A percentile compares a stretch with the other conserved stretches of the same genome.
Conservation (phyloP, 73 alveolate genomes). For the Paraurostyla sp. region DNA sequence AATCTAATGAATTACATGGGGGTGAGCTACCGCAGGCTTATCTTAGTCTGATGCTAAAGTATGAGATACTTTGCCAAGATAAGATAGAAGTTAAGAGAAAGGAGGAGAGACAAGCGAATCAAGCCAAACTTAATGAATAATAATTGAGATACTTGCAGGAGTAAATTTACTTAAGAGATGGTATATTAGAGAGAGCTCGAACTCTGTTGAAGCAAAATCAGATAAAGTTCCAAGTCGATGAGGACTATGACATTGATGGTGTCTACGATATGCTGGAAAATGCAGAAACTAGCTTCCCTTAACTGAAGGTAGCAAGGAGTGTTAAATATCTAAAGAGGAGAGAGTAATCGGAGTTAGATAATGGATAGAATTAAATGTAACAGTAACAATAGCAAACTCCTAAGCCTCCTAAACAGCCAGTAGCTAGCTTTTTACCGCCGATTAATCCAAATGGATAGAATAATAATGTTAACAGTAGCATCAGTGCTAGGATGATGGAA, state of each 20-base stretch:
- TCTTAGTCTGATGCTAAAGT: slow-evolving; percentile 40
- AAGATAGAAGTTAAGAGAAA: slow-evolving; percentile 17
- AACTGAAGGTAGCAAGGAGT: neutral
- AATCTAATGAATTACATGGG: slow-evolving; percentile 43
- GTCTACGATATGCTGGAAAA: slow-evolving; percentile 59
- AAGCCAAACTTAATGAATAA: slow-evolving; percentile 51
- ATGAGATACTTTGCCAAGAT: slow-evolving; percentile 50
- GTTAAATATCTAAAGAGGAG: slow-evolving; percentile 23
- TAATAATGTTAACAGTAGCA: neutral
- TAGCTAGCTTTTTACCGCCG: slow-evolving; percentile 18
- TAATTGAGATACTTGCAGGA: slow-evolving; percentile 48
- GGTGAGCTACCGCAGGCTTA: slow-evolving; percentile 29
- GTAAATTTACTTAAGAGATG: slow-evolving; percentile 60
- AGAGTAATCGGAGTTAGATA: no score
- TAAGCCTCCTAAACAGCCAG: neutral
- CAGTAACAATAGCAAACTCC: no score
- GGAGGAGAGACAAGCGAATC: slow-evolving; percentile 3
- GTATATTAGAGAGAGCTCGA: slow-evolving; percentile 39
- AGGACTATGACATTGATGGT: slow-evolving; percentile 22
- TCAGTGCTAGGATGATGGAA: slow-evolving; percentile 12
- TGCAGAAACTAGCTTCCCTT: slow-evolving; percentile 49
- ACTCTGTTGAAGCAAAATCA: neutral
- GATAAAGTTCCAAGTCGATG: neutral
- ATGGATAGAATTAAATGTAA: no score
- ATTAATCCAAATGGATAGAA: neutral